Evolutionary conservation across 1,284 basidiomycete species (phyloP).

Genomic region (Microbotryomycetes sp.): DNA sequence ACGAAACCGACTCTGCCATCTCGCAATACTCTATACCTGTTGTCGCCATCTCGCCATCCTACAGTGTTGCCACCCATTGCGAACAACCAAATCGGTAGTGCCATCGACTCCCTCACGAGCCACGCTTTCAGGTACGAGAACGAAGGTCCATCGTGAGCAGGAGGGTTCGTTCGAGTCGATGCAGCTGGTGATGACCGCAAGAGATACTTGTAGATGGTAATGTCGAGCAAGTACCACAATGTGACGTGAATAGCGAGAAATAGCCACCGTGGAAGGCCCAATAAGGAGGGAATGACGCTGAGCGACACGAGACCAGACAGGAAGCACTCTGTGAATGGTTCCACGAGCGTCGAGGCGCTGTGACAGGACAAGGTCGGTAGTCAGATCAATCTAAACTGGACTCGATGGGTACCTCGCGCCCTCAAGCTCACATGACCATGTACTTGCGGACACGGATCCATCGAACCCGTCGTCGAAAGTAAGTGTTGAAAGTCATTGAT

Average conservation of each 20-base stretch:
- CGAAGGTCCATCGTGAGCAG: conserved; percentile 44
- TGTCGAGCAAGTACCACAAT: conserved; percentile 38
- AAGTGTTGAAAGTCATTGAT: conserved; percentile 69
- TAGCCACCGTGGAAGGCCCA: conserved; percentile 1
- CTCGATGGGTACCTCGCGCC: not conserved
- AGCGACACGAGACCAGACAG: conserved; percentile 61
- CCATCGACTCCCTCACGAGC: conserved; percentile 65
- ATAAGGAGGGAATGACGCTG: conserved; percentile 44
- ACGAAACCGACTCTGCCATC: conserved; percentile 34
- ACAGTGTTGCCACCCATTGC: conserved; percentile 74
- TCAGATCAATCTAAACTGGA: not conserved
- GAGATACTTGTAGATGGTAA: conserved; percentile 33
- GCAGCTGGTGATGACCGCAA: conserved; percentile 30
- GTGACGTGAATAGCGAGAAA: conserved; percentile 33
- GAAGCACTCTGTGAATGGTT: conserved; percentile 83
- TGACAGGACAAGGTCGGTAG: not conserved
- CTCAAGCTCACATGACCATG: conserved; percentile 58
- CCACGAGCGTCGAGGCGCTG: conserved; percentile 64
- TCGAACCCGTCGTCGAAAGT: conserved; percentile 74
- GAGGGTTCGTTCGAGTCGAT: conserved; percentile 18
- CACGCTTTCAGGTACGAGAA: conserved; percentile 64
- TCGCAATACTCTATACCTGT: conserved; percentile 28
- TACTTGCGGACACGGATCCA: conserved; percentile 92
- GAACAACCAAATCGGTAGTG: conserved; percentile 75
- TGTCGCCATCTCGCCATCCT: conserved; percentile 60